phyloP scores from a whole-genome alignment of 2,329 filamentous ascomycete species.

The Neophaeococcomyces aloes region DNA sequence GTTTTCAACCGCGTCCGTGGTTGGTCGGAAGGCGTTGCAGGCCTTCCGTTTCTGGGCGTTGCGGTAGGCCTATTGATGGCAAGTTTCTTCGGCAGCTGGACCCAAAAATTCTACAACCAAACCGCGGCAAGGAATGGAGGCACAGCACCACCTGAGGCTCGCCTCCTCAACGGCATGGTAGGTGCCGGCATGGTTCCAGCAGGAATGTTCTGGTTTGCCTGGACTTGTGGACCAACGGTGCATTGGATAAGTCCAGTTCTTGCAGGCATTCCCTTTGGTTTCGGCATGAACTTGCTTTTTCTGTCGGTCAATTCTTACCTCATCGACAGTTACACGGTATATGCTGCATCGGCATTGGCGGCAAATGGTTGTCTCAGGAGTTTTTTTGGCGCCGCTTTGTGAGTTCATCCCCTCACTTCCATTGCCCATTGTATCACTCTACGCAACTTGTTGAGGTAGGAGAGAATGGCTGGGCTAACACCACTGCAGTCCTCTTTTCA shows the following conservation, averaged over 20 bases:
- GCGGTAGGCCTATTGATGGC: conserved; percentile 36
- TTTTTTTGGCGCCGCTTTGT: conserved; percentile 38
- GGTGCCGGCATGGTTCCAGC: conserved; percentile 44
- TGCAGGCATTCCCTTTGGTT: conserved; percentile 31
- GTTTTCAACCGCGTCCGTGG: conserved; percentile 52
- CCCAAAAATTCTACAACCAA: conserved; percentile 25
- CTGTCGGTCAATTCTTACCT: conserved; percentile 32
- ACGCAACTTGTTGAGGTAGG: too few relatives aligned
- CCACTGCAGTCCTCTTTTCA: conserved; percentile 40
- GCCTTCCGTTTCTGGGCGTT: conserved; percentile 58
- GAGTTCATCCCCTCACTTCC: too few relatives aligned
- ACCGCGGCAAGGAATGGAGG: conserved; percentile 7
- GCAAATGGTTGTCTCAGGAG: conserved; percentile 38
- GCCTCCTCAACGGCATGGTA: conserved; percentile 40
- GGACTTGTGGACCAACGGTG: conserved; percentile 39
- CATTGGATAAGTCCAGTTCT: conserved; percentile 29
- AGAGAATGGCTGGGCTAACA: too few relatives aligned
- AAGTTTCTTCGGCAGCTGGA: conserved; percentile 32
- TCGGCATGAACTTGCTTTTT: conserved; percentile 31
- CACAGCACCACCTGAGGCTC: conserved; percentile 38
- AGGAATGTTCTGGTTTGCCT: conserved; percentile 50
- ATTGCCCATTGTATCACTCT: too few relatives aligned
- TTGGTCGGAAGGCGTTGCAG: conserved; percentile 49
- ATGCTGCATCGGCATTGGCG: conserved; percentile 32
- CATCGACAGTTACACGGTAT: conserved; percentile 35